Base-by-base conservation (phyloP, 2,329 filamentous ascomycete genomes). In the Colletotrichum melonis region DNA sequence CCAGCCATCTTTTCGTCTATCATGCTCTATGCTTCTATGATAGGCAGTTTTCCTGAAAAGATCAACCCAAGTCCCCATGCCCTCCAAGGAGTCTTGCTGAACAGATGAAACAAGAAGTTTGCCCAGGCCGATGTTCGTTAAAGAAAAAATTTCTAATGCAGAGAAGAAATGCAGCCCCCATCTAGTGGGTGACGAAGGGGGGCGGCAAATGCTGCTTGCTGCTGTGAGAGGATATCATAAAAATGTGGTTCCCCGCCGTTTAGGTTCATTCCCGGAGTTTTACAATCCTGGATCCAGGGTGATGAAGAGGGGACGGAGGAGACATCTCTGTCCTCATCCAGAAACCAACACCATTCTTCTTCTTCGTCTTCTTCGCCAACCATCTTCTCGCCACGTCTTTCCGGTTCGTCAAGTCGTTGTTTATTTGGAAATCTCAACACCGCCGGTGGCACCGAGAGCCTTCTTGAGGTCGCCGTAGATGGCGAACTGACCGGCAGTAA, bases 401-500 rank as follows among this genome's bases (percentile, higher is more conserved):
- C 56, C 59, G 19, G 14, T 28, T 62, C 35, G n/a, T 68, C 11
- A 32, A 63, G 30, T 58, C 55, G 22, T 55, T 54, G 54, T 54
- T 83, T 85, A 85, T 80, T 87, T 87, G 75, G 81, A 83, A 76
- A 95, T 93, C 84, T 95, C 93, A 42, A 95, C 92, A 85, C 93
- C 93, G n/a, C 92, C 92, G 16, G 88, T 90, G 64, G 93, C 94
- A 69, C 92, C 92, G 5, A 95, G 84, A 1, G 88, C 84, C 84
- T 91, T 90, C 74, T 82, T 82, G 76, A 83, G 80, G 77, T 92
- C 89, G 84, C 93, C 94, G 82, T 97, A 97, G 84, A 97, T 97
- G 81, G 93, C 94, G 85, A 97, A 97, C 86, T 97, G 94, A 83
- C 92, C 92, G 76, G 92, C 92, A 75, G 92, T 94, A 78, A 95